Percentiles rank a stretch among this genome's conserved stretches.
phyloP scores from a whole-genome alignment of 2,329 filamentous ascomycete species.

The Bimuria novae-zelandiae region DNA sequence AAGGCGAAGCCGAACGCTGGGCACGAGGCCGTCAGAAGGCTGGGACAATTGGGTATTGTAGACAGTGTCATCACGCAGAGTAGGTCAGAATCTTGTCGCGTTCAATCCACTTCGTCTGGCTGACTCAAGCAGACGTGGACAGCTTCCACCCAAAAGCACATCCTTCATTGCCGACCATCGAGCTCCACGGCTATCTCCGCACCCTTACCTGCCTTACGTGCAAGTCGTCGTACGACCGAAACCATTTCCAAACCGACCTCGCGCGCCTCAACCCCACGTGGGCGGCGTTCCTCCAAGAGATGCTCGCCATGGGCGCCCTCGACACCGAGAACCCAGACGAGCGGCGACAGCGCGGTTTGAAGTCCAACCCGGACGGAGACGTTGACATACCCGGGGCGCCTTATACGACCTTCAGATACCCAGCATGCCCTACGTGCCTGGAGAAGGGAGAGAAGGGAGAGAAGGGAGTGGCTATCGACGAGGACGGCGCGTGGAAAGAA shows the following conservation, averaged over 20 bases:
- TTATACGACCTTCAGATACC: conserved; percentile 89
- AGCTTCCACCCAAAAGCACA: conserved; percentile 85
- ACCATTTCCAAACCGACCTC: conserved; percentile 75
- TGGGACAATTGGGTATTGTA: conserved; percentile 74
- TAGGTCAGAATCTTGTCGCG: conserved; percentile 29
- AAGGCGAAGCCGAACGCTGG: conserved; percentile 78
- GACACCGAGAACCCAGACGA: conserved; percentile 76
- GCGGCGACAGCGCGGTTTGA: conserved; percentile 69
- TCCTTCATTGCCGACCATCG: conserved; percentile 73
- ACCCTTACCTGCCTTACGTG: conserved; percentile 82
- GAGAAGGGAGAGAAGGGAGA: conserved; percentile 68
- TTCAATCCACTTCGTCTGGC: background rate
- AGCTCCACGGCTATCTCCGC: conserved; percentile 89
- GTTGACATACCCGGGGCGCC: conserved; percentile 86
- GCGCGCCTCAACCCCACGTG: conserved; percentile 83
- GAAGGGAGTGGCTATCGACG: conserved; percentile 70
- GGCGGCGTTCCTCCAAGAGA: conserved; percentile 74
- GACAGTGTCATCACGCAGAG: conserved; percentile 85
- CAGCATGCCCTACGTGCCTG: conserved; percentile 82
- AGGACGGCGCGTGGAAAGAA: conserved; percentile 74
- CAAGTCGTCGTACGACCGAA: conserved; percentile 69
- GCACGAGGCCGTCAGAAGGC: conserved; percentile 75
- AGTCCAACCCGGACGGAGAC: conserved; percentile 91
- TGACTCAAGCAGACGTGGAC: conserved; percentile 72
- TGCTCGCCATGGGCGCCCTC: conserved; percentile 74